Base-by-base conservation (phyloP, 192 early-diverging fungal genomes). In the Mortierella claussenii region DNA sequence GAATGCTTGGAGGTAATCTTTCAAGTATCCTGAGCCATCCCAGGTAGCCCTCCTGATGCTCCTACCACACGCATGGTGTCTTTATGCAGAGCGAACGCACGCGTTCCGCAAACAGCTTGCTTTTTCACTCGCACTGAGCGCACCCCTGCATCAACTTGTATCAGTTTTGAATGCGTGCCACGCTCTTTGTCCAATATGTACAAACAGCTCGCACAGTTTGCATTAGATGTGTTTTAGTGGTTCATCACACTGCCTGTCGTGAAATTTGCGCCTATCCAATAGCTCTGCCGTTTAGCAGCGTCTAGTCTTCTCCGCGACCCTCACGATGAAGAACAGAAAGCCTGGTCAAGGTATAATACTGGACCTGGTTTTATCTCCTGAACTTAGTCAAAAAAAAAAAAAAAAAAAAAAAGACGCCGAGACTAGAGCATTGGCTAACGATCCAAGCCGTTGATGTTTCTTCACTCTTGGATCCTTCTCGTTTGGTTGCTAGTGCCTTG, bases 81-180 rank as follows among this genome's bases (percentile, higher is more conserved):
- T 57, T 57, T 24, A 43, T 17, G 37, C 36, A 57, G 55, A 40
- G 37, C 37, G 37, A 40, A 40, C 37, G 37, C 37, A 40, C 37
- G 37, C 37, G 37, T 40, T 40, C 37, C 21, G 17, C 32, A 34
- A 57, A 57, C 37, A 57, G 55, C 55, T 57, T 43, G 55, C n/a
- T 42, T 57, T 55, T 55, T 55, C 55, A 57, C 37, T 57, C 37
- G 37, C 55, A 26, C 24, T 43, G 55, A 57, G 55, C 55, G 55
- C 24, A 57, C 55, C 55, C n/a, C 55, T 57, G 55, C 55, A 43
- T 57, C 55, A 57, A n/a, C 26, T 43, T 57, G 32, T 42, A n/a
- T n/a, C n/a, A n/a, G n/a, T n/a, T n/a, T n/a, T n/a, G n/a, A n/a
- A n/a, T n/a, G n/a, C n/a, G n/a, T n/a, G n/a, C n/a, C n/a, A 57